Evolutionary conservation across 129 eudicot species (phyloP).

Genomic region (Silybum marianum): DNA sequence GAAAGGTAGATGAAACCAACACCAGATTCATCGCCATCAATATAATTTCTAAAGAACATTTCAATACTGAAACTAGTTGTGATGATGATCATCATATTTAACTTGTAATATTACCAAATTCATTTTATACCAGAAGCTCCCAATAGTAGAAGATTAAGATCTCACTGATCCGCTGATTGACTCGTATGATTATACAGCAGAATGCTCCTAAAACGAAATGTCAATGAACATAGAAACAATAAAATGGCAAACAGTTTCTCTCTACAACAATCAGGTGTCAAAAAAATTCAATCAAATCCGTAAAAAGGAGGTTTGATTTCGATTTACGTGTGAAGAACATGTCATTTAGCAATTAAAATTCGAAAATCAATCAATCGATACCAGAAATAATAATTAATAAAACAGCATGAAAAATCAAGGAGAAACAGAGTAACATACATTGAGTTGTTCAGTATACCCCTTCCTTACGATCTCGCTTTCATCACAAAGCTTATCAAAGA

Average conservation of each 20-base stretch:
- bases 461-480: slow-evolving; percentile 79
- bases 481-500: slow-evolving; percentile 76
- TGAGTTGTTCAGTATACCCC: slow-evolving; percentile 62
- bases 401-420: neutral
- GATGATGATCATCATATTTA: neutral
- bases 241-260: neutral
- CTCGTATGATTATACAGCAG: neutral
- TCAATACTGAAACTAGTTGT: neutral
- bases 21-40: neutral
- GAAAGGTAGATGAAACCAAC: neutral
- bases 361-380: neutral
- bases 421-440: slow-evolving; percentile 49
- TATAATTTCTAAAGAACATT: neutral
- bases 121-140: neutral
- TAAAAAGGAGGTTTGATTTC: neutral
- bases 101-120: neutral
- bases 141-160: neutral
- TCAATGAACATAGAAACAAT: neutral
- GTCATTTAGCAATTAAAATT: neutral
- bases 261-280: neutral
- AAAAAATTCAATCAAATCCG: neutral
- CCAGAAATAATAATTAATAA: neutral
- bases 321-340: neutral
- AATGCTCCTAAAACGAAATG: slow-evolving; percentile 15
- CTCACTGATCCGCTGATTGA: neutral